Base-by-base conservation (phyloP, 192 early-diverging fungal genomes). In the Umbelopsis sp. region DNA sequence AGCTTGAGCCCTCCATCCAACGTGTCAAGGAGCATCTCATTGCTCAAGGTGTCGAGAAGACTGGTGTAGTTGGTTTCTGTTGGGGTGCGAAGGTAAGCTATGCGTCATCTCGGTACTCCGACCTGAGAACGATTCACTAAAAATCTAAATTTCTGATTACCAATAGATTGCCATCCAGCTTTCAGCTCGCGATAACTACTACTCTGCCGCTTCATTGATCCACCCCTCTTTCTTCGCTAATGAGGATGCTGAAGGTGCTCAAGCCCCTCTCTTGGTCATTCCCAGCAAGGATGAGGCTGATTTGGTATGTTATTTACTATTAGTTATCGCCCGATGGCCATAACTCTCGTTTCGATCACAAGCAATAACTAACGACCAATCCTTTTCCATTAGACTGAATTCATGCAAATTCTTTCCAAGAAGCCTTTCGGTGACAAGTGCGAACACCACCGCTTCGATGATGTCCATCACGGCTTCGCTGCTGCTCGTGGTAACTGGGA, bases 221-320 rank as follows among this genome's bases (percentile, higher is more conserved):
- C 91, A 93, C 50, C 90, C 91, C 20, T 85, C 90, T n/a, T 78
- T 86, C 49, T 70, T 88, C 53, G 67, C 76, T 2, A 49, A 75
- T 15, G 83, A 79, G 8, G 82, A 88, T 50, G 73, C 84, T 48
- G 81, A 75, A 44, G 78, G 79, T 65, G 71, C 85, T 46, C 80
- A 77, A 21, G 88, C 82, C 15, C 91, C 91, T 46, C 69, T 92
- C 61, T 78, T 90, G 65, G 66, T 82, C 18, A 70, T 91, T 71
- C 83, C 89, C 8, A 83, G 78, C 72, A 87, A 91, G 77, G 84
- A 92, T 69, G 91, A 93, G 68, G 65, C 73, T 27, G 87, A 87
- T 47, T 77, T 82, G 79, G 83, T 85, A 80, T 64, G 55, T 49
- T 37, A 16, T 3, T 5, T 4, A 1, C 13, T 25, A 1, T 2